Evolutionary conservation across 768 basidiomycete species (phyloP), one percentile per base, ranked within the genome.

Genomic region (Glaciozyma martinii): DNA sequence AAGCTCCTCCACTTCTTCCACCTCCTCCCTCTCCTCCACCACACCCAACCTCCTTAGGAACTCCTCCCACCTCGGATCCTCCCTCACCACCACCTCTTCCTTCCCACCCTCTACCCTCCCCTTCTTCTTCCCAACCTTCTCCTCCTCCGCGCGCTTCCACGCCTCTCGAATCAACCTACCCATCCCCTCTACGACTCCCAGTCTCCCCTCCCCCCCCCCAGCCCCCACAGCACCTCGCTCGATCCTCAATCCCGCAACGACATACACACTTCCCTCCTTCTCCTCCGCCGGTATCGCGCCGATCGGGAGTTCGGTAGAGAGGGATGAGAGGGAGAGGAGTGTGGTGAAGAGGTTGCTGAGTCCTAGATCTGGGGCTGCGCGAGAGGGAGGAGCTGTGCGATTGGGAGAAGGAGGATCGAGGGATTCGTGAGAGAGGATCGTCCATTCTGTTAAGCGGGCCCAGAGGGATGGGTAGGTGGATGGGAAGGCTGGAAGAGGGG

Each of bases 271-370:
- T 5, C 23, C 23, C 23, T 12, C 23, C 6, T 7, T 12, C 9
- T 19, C 19, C 6, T 25, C 23, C 5, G 23, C 23, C 6, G 55
- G 37, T 7, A 40, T 10, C 3, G 43, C 25, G 3, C 30, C 21
- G 23, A 57, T 40, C 0, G 50, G 27, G 7, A 58, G 42, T 44
- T 37, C 56, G 5, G 42, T 21, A 49, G 30, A 30, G n/a, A 62
- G 46, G 15, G 43, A 6, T 15, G 23, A 21, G 53, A 49, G 37
- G 15, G 46, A 40, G 42, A 27, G 18, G 59, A 50, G 29, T 18
- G 64, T 56, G 21, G 64, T 61, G 56, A 25, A 67, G 29, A 60
- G 30, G 40, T 25, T 50, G 37, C 60, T 30, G 19, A 44, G 61
- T 21, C 58, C 33, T 18, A 65, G 55, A 29, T 60, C 27, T 7